Base-by-base conservation (phyloP, 2,329 filamentous ascomycete species). In the Scedosporium minutisporum region DNA sequence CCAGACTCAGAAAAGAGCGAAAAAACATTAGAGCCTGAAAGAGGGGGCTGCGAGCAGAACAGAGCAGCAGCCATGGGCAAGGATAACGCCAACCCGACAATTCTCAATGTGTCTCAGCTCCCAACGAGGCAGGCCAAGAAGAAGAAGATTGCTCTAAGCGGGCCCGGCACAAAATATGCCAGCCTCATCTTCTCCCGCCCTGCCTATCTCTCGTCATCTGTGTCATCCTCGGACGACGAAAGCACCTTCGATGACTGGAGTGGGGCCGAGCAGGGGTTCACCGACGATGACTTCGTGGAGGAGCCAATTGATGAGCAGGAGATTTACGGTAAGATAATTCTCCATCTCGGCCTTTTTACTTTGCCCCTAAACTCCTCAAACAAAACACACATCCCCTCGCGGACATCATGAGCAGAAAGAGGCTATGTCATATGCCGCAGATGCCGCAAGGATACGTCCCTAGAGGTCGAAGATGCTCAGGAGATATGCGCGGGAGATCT, bases 251-350 rank as follows among this genome's bases (percentile, higher is more conserved):
- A 55, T 57, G 70, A 72, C 29, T 71, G 72, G 64, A 61, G 63
- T 63, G 38, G 62, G 60, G 51, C 59, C 58, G 78, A 55, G 10
- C 27, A 38, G 29, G 60, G 23, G 27, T 58, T 58, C 25, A 29
- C 74, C 59, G 77, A 84, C 60, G 84, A 86, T 63, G 84, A 87
- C 64, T 81, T 85, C 58, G 78, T 80, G 1, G 80, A 87, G 42
- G 93, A 97, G 69, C 89, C 90, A 63, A 96, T 99, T 68, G 95
- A 99, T 72, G 91, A 96, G 74, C 95, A 97, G 74, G 95, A 99
- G 76, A 93, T 99, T 51, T 99, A 93, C 72, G 92, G 91, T 95
- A 78, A 65, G 78, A 21, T 38, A 6, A 33, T 58, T 29, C 27
- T 57, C 42, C 33, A 44, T 23, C 60, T 46, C 38, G 48, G 51